Conservation (phyloP, 1,284 basidiomycete species). For the Leccinum pallidistipes region DNA sequence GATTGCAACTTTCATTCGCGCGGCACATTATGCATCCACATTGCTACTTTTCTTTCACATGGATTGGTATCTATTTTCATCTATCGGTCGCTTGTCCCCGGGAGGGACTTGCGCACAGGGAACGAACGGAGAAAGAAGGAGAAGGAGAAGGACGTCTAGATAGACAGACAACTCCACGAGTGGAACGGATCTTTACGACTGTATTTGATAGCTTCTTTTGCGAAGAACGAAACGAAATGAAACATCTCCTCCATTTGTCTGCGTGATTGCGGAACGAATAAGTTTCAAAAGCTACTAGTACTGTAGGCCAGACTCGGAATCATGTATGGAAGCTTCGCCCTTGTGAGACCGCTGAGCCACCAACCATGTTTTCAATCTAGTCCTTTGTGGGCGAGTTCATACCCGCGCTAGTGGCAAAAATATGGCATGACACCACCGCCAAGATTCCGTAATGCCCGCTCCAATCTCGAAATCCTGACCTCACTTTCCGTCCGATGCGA, state of each 20-base stretch:
- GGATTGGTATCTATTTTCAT: slow-evolving; percentile 36
- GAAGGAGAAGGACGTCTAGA: slow-evolving; percentile 13
- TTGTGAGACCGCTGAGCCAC: not conserved
- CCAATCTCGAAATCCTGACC: not conserved
- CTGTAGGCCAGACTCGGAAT: not conserved
- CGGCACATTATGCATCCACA: slow-evolving; percentile 35
- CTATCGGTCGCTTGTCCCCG: slow-evolving; percentile 26
- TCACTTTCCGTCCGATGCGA: slow-evolving; percentile 9
- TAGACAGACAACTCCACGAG: slow-evolving; percentile 15
- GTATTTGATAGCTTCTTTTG: slow-evolving; percentile 24
- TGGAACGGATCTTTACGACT: slow-evolving; percentile 24
- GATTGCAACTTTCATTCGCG: slow-evolving; percentile 24
- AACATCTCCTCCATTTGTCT: slow-evolving; percentile 9
- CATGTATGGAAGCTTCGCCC: not conserved
- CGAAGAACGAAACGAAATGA: slow-evolving; percentile 31
- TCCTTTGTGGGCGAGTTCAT: slow-evolving; percentile 13
- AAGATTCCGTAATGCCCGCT: slow-evolving; percentile 20
- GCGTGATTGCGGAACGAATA: slow-evolving; percentile 11
- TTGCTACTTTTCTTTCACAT: slow-evolving; percentile 18
- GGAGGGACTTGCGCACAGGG: slow-evolving; percentile 24
- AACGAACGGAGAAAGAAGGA: slow-evolving; percentile 9
- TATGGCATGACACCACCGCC: slow-evolving; percentile 5
- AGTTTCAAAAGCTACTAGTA: not conserved
- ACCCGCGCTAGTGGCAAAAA: not conserved
- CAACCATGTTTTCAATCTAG: slow-evolving; percentile 11